phyloP scores from a whole-genome alignment of 352 stramenopile genomes.

The Phytophthora tentaculata region DNA sequence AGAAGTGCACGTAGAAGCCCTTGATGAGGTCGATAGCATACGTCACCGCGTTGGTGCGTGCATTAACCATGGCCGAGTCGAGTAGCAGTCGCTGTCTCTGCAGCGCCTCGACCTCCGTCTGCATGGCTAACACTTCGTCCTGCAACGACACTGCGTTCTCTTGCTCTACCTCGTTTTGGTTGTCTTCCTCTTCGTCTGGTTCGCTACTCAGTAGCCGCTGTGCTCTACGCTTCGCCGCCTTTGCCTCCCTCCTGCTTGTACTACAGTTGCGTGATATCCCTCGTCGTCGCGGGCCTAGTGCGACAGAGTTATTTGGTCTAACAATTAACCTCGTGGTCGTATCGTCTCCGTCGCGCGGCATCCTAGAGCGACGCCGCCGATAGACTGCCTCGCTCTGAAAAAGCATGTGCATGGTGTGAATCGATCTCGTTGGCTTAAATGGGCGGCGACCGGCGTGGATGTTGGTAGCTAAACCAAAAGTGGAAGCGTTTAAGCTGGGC shows the following conservation, averaged over 20 bases:
- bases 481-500: conserved; percentile 2
- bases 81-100: conserved; percentile 45
- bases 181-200: conserved; percentile 2
- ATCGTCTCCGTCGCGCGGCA: conserved; percentile 17
- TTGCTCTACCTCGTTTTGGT: conserved; percentile 10
- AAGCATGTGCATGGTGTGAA: conserved; percentile 35
- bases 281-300: conserved; percentile 9
- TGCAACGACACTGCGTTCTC: conserved; percentile 3
- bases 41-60: conserved; percentile 35
- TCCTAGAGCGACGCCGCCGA: conserved; percentile 21
- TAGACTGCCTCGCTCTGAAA: conserved; percentile 33
- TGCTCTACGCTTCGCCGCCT: not conserved
- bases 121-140: conserved; percentile 37
- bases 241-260: not conserved
- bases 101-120: conserved; percentile 44
- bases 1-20: conserved; percentile 57
- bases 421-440: not conserved
- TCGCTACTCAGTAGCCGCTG: conserved; percentile 3
- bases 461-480: conserved; percentile 19
- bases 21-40: conserved; percentile 43
- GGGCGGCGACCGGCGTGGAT: conserved; percentile 1
- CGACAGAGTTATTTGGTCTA: not conserved
- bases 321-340: not conserved
- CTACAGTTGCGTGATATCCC: conserved; percentile 29
- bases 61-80: conserved; percentile 40